These are phyloP conservation scores for Didymosphaeria variabile DNA, from an alignment of 2,329 filamentous ascomycete genomes.

Conservation along the genomic window DNA sequence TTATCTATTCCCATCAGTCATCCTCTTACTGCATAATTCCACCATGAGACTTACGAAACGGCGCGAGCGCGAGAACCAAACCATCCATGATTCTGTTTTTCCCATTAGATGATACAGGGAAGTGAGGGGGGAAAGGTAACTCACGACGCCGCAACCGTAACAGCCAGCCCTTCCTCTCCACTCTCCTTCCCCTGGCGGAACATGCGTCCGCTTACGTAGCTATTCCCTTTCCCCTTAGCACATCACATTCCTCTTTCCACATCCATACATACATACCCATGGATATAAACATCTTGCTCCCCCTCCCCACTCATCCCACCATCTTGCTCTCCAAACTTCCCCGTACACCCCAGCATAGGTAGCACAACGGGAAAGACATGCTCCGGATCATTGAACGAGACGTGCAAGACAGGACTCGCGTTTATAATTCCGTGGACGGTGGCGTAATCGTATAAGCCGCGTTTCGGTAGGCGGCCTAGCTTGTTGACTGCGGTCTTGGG, in stretches of 20 bases:
- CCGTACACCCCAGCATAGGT: constrained; percentile 53
- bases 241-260: no score
- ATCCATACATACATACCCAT: constrained; percentile 35
- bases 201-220: constrained; percentile 62
- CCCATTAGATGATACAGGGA: neutral
- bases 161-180: constrained; percentile 42
- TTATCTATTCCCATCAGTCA: constrained; percentile 27
- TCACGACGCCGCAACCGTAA: constrained; percentile 54
- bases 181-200: constrained; percentile 54
- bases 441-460: constrained; percentile 45
- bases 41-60: constrained; percentile 30
- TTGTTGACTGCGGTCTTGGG: constrained; percentile 40
- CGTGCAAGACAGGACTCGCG: constrained; percentile 42
- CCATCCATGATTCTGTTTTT: constrained; percentile 39
- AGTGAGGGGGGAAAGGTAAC: neutral
- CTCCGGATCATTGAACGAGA: constrained; percentile 45
- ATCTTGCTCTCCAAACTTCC: constrained; percentile 52
- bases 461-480: constrained; percentile 37
- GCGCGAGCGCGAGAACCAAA: constrained; percentile 44
- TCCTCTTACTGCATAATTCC: no score
- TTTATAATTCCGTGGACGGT: constrained; percentile 48
- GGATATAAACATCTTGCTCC: constrained; percentile 42
- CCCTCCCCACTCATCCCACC: constrained; percentile 61
- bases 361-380: constrained; percentile 64
- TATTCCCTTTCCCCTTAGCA: neutral